A percentile compares a stretch with the other conserved stretches of the same genome.
These are phyloP conservation scores for Ceratobasidium sp. DNA, from an alignment of 1,284 basidiomycete species.

Conservation along the genomic window DNA sequence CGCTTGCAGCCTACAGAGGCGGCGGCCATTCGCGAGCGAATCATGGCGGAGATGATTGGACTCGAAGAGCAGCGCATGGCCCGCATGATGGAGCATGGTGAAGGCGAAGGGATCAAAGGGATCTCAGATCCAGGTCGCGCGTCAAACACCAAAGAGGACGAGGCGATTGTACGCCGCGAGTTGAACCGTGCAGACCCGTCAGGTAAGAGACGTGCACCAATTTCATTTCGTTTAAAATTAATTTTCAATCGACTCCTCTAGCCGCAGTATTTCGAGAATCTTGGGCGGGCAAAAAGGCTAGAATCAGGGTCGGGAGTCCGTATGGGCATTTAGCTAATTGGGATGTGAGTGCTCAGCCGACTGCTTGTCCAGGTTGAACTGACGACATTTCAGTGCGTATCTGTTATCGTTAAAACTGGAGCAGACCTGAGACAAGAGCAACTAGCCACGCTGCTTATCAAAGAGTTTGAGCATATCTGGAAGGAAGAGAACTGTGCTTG, in stretches of 20 bases:
- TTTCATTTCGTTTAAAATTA: conserved; percentile 12
- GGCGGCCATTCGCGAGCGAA: conserved; percentile 90
- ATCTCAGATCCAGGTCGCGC: conserved; percentile 58
- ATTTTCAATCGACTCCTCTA: conserved; percentile 39
- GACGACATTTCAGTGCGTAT: conserved; percentile 71
- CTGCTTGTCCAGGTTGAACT: conserved; percentile 71
- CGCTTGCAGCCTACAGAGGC: conserved; percentile 84
- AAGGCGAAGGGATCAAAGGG: conserved; percentile 70
- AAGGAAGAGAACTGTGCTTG: conserved; percentile 90
- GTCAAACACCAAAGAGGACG: conserved; percentile 83
- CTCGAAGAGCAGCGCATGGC: conserved; percentile 97
- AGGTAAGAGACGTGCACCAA: conserved; percentile 60
- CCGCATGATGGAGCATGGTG: conserved; percentile 83
- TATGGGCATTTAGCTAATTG: conserved; percentile 92
- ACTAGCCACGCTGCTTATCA: conserved; percentile 95
- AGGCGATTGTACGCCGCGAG: conserved; percentile 91
- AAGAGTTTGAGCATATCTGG: conserved; percentile 93
- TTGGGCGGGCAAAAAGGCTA: conserved; percentile 94
- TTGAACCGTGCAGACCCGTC: conserved; percentile 98
- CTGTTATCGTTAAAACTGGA: conserved; percentile 98
- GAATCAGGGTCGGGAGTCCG: conserved; percentile 92
- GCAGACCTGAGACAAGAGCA: conserved; percentile 98
- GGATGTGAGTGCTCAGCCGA: conserved; percentile 62
- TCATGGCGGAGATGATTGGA: conserved; percentile 99
- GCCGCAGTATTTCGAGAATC: conserved; percentile 93